These are phyloP conservation scores for Myotisia sp. DNA, from an alignment of 2,329 filamentous ascomycete genomes.

Conservation along the genomic window DNA sequence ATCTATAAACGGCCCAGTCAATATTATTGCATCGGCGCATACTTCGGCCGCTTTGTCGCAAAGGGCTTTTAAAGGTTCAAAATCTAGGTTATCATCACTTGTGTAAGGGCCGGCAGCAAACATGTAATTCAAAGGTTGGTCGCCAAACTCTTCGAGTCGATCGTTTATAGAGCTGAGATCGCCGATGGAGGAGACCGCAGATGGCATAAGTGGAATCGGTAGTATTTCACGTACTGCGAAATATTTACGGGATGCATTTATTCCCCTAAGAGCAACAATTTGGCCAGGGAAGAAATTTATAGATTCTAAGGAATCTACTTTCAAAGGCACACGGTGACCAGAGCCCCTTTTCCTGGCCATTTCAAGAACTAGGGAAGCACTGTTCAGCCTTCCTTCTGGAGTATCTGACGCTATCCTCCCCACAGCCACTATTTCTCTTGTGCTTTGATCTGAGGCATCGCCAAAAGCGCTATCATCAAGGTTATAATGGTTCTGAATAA, in stretches of 20 bases:
- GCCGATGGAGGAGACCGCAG: conserved; percentile 53
- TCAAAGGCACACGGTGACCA: conserved; percentile 66
- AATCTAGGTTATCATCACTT: conserved; percentile 80
- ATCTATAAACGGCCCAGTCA: conserved; percentile 82
- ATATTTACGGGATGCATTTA: conserved; percentile 70
- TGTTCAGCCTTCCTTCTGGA: conserved; percentile 71
- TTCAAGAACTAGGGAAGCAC: conserved; percentile 74
- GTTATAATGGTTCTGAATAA: conserved; percentile 59
- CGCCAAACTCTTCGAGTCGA: conserved; percentile 50
- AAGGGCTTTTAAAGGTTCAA: conserved; percentile 69
- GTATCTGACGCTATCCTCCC: conserved; percentile 84
- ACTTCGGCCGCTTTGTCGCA: conserved; percentile 62
- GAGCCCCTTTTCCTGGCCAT: conserved; percentile 72
- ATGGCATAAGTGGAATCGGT: conserved; percentile 57
- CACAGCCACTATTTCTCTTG: conserved; percentile 74
- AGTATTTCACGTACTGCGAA: conserved; percentile 70
- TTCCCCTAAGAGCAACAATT: conserved; percentile 74
- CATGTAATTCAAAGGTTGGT: conserved; percentile 59
- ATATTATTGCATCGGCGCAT: conserved; percentile 62
- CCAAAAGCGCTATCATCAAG: conserved; percentile 72
- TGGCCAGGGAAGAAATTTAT: conserved; percentile 91
- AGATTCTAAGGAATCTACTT: conserved; percentile 51
- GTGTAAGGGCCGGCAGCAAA: conserved; percentile 82
- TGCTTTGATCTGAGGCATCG: conserved; percentile 71
- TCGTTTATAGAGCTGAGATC: conserved; percentile 55